Evolutionary conservation across 2,329 filamentous ascomycete genomes (phyloP).

Genomic region (Monosporascus sp.): DNA sequence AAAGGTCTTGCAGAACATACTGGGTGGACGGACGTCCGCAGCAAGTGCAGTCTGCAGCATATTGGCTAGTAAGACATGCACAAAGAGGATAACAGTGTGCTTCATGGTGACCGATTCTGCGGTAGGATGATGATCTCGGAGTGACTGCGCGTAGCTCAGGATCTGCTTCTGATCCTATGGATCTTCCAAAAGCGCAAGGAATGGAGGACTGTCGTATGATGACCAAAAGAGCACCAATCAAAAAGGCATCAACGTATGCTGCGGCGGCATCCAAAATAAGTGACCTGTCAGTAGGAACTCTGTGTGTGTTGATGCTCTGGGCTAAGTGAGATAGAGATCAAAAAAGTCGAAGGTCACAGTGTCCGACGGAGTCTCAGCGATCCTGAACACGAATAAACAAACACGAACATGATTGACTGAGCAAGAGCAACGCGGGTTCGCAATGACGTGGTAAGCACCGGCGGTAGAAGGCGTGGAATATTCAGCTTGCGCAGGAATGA

Average conservation of each 20-base stretch:
- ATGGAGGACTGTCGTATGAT: slow-evolving; percentile 19
- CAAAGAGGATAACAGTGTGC: slow-evolving; percentile 10
- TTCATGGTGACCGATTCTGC: slow-evolving; percentile 11
- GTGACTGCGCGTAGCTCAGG: slow-evolving; percentile 5
- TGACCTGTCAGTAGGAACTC: slow-evolving; percentile 1
- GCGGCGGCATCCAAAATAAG: slow-evolving; percentile 47
- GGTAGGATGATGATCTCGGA: background rate
- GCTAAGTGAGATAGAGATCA: background rate
- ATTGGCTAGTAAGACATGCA: slow-evolving; percentile 11
- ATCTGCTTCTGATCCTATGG: slow-evolving; percentile 20
- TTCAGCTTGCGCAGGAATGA: no score
- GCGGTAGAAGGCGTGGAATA: no score
- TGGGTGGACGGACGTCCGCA: background rate
- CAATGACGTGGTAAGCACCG: no score
- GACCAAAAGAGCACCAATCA: slow-evolving; percentile 19
- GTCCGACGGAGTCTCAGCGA: background rate
- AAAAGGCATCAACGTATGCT: slow-evolving; percentile 14
- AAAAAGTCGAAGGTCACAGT: background rate
- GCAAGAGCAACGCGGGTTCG: no score
- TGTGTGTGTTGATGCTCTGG: slow-evolving; percentile 1
- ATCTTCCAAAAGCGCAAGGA: slow-evolving; percentile 21
- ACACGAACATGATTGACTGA: no score
- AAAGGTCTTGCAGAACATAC: background rate
- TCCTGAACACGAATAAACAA: no score
- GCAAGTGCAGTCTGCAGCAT: slow-evolving; percentile 15